Evolutionary conservation across 1,139 yeast genomes (phyloP).

Genomic region (Scheffersomyces stambukii): DNA sequence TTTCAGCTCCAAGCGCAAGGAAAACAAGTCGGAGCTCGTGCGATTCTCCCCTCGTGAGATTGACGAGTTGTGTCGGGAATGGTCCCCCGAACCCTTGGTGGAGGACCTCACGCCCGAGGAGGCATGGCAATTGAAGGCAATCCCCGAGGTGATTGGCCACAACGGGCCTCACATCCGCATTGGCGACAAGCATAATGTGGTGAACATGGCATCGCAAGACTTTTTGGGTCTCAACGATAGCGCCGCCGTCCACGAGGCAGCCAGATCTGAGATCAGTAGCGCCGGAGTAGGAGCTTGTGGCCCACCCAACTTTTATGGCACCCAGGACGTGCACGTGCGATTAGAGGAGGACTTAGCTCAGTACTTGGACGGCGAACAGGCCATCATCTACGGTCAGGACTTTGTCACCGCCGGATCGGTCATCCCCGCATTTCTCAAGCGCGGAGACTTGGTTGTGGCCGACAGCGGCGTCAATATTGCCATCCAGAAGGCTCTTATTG

Average conservation of each 20-base stretch:
- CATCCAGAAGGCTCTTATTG: slow-evolving; percentile 81
- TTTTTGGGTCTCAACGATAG: slow-evolving; percentile 55
- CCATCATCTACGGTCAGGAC: slow-evolving; percentile 91
- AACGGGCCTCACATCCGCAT: slow-evolving; percentile 49
- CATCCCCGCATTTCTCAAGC: slow-evolving; percentile 89
- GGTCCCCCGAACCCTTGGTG: slow-evolving; percentile 87
- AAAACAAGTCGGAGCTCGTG: slow-evolving; percentile 69
- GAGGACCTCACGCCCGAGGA: slow-evolving; percentile 50
- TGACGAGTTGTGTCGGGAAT: slow-evolving; percentile 80
- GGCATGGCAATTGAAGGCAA: slow-evolving; percentile 55
- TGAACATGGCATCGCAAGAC: slow-evolving; percentile 63
- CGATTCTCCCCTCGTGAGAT: slow-evolving; percentile 63
- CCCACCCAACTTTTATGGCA: slow-evolving; percentile 96
- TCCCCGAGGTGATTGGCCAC: slow-evolving; percentile 61
- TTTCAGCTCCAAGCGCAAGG: slow-evolving; percentile 75
- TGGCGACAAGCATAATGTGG: slow-evolving; percentile 24
- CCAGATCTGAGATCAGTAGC: slow-evolving; percentile 53
- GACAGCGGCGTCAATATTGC: slow-evolving; percentile 77
- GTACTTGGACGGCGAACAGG: slow-evolving; percentile 72
- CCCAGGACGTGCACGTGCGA: slow-evolving; percentile 85
- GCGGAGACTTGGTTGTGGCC: slow-evolving; percentile 90
- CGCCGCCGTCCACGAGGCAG: slow-evolving; percentile 47
- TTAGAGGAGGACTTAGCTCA: slow-evolving; percentile 72
- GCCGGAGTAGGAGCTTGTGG: slow-evolving; percentile 99
- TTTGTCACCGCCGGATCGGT: slow-evolving; percentile 91